A percentile compares a stretch with the other conserved stretches of the same genome.
phyloP scores from a whole-genome alignment of 176 grass and related monocot species.

The Lolium perenne region DNA sequence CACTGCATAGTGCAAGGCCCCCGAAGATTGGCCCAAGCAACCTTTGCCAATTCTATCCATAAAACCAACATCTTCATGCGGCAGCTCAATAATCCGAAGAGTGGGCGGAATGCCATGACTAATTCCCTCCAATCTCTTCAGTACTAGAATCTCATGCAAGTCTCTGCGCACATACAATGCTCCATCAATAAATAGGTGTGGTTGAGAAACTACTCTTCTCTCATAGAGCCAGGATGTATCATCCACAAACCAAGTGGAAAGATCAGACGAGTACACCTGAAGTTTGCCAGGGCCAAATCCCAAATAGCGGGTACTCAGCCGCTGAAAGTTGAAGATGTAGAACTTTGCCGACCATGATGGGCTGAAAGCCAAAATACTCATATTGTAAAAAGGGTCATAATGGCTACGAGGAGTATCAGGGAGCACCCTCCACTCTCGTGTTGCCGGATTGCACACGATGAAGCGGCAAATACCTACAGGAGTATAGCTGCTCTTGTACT shows the following conservation, averaged over 20 bases:
- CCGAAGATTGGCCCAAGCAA: conserved; percentile 44
- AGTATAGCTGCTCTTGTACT: conserved; percentile 19
- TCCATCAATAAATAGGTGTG: not conserved
- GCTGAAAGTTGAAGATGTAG: conserved; percentile 41
- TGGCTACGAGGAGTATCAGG: not conserved
- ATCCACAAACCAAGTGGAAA: not conserved
- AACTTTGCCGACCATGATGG: conserved; percentile 41
- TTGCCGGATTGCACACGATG: conserved; percentile 43
- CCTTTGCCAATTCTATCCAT: not conserved
- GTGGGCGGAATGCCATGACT: not conserved
- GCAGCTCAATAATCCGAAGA: conserved; percentile 14
- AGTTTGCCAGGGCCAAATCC: not conserved
- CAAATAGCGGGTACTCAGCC: not conserved
- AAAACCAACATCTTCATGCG: not conserved
- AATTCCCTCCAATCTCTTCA: not conserved
- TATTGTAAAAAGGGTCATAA: conserved; percentile 12
- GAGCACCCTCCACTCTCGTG: conserved; percentile 20
- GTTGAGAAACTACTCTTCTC: not conserved
- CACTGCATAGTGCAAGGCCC: conserved; percentile 34
- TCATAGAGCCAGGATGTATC: not conserved
- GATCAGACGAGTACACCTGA: conserved; percentile 16
- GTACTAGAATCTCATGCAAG: conserved; percentile 12
- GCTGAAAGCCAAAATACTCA: conserved; percentile 27
- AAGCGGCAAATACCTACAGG: conserved; percentile 12
- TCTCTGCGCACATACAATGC: not conserved